Percentiles rank a stretch among this genome's conserved stretches.
Conservation (phyloP, 805 yeast species). For the Pichia insulana region DNA sequence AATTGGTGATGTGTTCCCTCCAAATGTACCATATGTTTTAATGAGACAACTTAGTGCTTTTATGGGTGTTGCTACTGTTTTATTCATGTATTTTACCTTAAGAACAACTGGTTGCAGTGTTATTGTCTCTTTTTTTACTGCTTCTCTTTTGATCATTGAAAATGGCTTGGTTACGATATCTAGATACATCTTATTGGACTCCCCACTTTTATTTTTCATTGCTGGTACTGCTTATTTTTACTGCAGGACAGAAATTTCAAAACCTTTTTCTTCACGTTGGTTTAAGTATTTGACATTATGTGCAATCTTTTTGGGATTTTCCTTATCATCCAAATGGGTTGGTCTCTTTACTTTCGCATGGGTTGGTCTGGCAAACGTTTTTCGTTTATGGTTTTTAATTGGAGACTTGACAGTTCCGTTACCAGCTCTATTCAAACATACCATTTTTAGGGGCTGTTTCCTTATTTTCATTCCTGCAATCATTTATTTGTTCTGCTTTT, state of each 20-base stretch:
- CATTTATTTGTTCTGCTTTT: constrained; percentile 51
- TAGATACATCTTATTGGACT: constrained; percentile 64
- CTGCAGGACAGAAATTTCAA: constrained; percentile 56
- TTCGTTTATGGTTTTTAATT: constrained; percentile 60
- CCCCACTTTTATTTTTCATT: constrained; percentile 70
- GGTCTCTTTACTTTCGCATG: constrained; percentile 75
- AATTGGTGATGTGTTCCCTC: constrained; percentile 60
- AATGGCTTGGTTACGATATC: constrained; percentile 65
- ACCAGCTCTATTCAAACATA: constrained; percentile 36
- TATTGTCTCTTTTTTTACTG: constrained; percentile 47
- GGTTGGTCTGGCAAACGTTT: constrained; percentile 55
- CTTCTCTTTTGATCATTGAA: constrained; percentile 51
- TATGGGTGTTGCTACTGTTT: constrained; percentile 59
- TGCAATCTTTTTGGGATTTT: constrained; percentile 64
- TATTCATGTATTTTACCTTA: constrained; percentile 58
- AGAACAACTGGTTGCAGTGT: constrained; percentile 67
- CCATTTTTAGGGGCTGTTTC: constrained; percentile 40
- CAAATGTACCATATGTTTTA: constrained; percentile 48
- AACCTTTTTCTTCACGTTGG: constrained; percentile 53
- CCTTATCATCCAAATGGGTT: constrained; percentile 75
- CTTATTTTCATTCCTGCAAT: constrained; percentile 51
- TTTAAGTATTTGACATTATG: constrained; percentile 52
- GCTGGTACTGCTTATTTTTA: constrained; percentile 60
- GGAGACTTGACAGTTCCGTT: constrained; percentile 58
- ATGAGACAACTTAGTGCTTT: constrained; percentile 68